These are phyloP conservation scores for Akebia trifoliata DNA, from an alignment of 164 flowering plant species.

Conservation along the genomic window DNA sequence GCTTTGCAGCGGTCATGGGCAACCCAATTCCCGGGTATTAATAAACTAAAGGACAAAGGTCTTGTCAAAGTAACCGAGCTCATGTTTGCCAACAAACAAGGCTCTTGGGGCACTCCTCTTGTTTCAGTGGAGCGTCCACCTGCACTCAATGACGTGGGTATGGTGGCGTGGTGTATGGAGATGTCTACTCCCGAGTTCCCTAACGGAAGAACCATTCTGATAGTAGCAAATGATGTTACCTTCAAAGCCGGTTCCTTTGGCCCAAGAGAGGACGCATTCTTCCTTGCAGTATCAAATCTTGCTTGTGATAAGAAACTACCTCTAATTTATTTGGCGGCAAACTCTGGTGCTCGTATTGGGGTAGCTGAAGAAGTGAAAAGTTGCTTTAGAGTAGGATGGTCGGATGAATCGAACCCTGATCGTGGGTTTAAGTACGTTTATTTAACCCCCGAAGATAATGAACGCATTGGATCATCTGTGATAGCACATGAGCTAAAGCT, in stretches of 20 bases:
- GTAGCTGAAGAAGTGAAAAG: constrained; percentile 96
- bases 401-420: constrained; percentile 83
- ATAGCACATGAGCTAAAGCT: constrained; percentile 79
- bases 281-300: constrained; percentile 77
- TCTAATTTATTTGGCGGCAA: constrained; percentile 91
- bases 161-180: constrained; percentile 97
- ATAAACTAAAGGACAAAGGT: constrained; percentile 42
- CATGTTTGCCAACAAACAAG: constrained; percentile 58
- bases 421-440: constrained; percentile 94
- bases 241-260: constrained; percentile 98
- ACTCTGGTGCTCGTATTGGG: constrained; percentile 97
- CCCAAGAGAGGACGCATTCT: constrained; percentile 98
- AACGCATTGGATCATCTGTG: constrained; percentile 60
- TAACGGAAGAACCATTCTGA: constrained; percentile 63
- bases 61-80: constrained; percentile 72
- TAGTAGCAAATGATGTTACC: constrained; percentile 91
- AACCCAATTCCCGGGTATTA: constrained; percentile 30
- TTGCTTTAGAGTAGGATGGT: constrained; percentile 94
- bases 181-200: constrained; percentile 97
- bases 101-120: constrained; percentile 79
- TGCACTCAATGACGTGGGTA: constrained; percentile 87
- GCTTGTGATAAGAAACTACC: constrained; percentile 89
- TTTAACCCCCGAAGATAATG: constrained; percentile 76
- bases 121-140: constrained; percentile 60
- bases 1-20: constrained; percentile 72